Evolutionary conservation across 202 grass and related monocot species (phyloP), one percentile per base, ranked within the genome.

Genomic region (Brachypodium distachyon): DNA sequence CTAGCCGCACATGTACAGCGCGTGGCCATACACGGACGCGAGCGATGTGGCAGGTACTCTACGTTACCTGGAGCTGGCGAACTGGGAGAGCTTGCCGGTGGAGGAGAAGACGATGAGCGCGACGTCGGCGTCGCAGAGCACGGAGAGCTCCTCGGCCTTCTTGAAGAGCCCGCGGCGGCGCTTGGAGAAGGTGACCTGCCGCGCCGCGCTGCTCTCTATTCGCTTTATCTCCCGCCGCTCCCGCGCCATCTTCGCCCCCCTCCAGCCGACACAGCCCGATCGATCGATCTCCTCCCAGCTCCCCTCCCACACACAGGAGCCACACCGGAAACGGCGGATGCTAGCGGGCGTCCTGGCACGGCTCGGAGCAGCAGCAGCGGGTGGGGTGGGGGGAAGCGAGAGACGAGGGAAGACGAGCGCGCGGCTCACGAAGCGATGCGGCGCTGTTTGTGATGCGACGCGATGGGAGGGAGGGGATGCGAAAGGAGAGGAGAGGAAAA

Each of bases 121-220:
- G 78, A 94, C 92, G 77, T 94, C 91, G 17, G 85, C 91, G 70
- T 94, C 91, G 50, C 91, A 94, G 0, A 94, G 85, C 25, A 94
- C 81, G 38, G 91, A 91, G 67, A 94, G 92, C 77, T 94, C 88
- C 84, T 94, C 88, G 8, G 92, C 92, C 83, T 94, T 94, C 92
- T 94, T 94, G 74, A 94, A 91, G 59, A 94, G 84, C 1, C 92
- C 92, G 77, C 92, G 65, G 68, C 92, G 86, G 76, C 92, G 80
- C 86, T 94, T 94, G 76, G 92, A 94, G 88, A 94, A 94, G 79
- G 88, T 94, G 72, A 91, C 92, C 85, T 94, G 92, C 39, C 92
- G 78, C 88, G 92, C 92, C 51, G 92, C 81, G 50, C 83, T 67
- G 81, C 87, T 95, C 85, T 91, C 92, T 72, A 94, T 91, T 86